Base-by-base conservation (phyloP, 345 rosid genomes). In the Bruguiera parviflora region DNA sequence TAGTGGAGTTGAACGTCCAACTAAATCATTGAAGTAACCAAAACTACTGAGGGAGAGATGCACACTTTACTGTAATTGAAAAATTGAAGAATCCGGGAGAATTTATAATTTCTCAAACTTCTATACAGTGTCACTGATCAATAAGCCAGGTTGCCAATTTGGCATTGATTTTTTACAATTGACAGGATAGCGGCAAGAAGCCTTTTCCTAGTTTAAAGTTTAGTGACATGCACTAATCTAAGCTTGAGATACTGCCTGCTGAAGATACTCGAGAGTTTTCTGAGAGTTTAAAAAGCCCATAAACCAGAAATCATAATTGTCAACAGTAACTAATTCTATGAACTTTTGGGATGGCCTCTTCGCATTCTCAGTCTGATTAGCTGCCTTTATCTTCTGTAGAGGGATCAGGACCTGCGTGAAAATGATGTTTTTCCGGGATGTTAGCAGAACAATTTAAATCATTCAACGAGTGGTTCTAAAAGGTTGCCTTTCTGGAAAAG, bases 261-360 rank as follows among this genome's bases (percentile, higher is more conserved):
- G 86, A 65, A 92, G 86, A 67, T 67, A 66, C 59, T 82, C 83
- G 74, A 84, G 78, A 66, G 96, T 87, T 77, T 86, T 93, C 74
- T 87, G 85, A 66, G 83, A 77, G 68, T 87, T 91, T 35, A 82
- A 62, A 82, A 94, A 91, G 0, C 98, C 97, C 91, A 91, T 88
- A 61, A 91, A 89, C 97, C 97, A 91, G 86, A 94, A 94, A 61
- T 94, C 95, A 55, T 85, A 91, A 69, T 58, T 71, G 68, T 94
- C 96, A 1, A 79, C 84, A 0, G 96, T 94, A 10, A 80, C 82
- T 28, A 91, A 66, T 75, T 93, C 88, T 25, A 88, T 73, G 76
- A 84, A 89, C 83, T 93, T 89, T 37, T 89, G 80, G 9, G 92
- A 84, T 58, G 94, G 92, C 37, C 78, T 86, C 88, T 90, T 79